Evolutionary conservation across 306 rosid species (phyloP).

Genomic region (Quercus rubra): DNA sequence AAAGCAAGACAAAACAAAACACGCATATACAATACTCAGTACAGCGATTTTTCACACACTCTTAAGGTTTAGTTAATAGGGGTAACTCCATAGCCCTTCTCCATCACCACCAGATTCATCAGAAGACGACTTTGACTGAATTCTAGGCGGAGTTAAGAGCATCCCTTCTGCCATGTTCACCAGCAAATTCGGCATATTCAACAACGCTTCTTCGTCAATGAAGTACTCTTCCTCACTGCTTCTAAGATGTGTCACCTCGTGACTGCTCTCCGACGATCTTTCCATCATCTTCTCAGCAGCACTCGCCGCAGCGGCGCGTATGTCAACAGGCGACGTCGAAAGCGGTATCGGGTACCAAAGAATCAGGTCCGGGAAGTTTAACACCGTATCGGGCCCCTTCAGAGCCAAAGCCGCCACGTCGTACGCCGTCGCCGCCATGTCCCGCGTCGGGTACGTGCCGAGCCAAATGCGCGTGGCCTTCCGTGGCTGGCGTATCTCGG

Average conservation of each 20-base stretch:
- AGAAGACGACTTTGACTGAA: constrained; percentile 17
- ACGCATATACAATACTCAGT: no score
- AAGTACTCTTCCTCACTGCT: background rate
- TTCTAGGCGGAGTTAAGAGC: constrained; percentile 53
- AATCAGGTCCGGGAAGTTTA: no score
- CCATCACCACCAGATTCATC: constrained; percentile 17
- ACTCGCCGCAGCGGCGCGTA: background rate
- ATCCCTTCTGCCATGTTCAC: constrained; percentile 54
- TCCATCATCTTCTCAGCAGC: no score
- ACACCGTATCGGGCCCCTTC: no score
- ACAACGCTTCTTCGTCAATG: constrained; percentile 38
- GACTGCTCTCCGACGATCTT: background rate
- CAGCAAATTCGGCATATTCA: constrained; percentile 47
- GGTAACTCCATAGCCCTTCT: background rate
- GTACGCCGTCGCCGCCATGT: no score
- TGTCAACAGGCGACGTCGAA: background rate
- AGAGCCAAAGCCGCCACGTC: no score
- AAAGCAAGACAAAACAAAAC: no score
- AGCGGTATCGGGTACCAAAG: background rate
- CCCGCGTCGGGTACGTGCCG: no score
- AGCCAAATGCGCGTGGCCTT: constrained; percentile 83
- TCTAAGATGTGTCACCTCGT: background rate
- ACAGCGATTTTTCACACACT: no score
- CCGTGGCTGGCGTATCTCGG: constrained; percentile 92
- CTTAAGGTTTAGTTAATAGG: no score